Conservation (phyloP, 768 basidiomycete genomes). For the Auriscalpium vulgare region DNA sequence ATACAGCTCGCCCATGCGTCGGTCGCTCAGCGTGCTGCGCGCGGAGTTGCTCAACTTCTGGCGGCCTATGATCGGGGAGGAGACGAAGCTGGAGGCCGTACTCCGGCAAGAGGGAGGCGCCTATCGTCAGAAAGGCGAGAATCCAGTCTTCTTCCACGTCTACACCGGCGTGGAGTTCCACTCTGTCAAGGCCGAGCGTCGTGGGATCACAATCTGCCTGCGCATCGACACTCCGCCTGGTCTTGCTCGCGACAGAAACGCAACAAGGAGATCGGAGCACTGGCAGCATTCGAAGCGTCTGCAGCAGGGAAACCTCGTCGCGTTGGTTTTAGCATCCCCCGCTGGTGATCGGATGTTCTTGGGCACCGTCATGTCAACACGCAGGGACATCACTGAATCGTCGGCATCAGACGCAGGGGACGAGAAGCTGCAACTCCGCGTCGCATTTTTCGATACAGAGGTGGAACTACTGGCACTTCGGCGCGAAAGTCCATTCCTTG, state of each 20-base stretch:
- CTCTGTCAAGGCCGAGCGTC: conserved; percentile 38
- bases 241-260: conserved; percentile 34
- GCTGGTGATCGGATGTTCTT: conserved; percentile 33
- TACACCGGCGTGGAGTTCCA: conserved; percentile 47
- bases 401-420: conserved; percentile 21
- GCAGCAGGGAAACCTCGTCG: conserved; percentile 59
- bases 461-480: conserved; percentile 42
- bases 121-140: conserved; percentile 39
- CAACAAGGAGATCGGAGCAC: conserved; percentile 36
- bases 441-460: conserved; percentile 57
- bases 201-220: conserved; percentile 42
- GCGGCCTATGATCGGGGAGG: neutral
- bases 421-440: conserved; percentile 34
- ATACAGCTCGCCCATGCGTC: conserved; percentile 14
- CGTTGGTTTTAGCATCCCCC: conserved; percentile 34
- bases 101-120: conserved; percentile 48
- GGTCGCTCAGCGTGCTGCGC: conserved; percentile 11
- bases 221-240: conserved; percentile 48
- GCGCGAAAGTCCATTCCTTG: conserved; percentile 22
- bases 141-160: conserved; percentile 53
- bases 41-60: conserved; percentile 12
- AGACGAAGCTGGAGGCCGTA: conserved; percentile 38
- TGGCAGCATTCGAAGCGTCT: conserved; percentile 63
- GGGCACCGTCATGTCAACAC: conserved; percentile 39
- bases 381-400: conserved; percentile 38